Evolutionary conservation across 345 rosid species (phyloP), one percentile per base, ranked within the genome.

Genomic region (Cardiospermum halicacabum): DNA sequence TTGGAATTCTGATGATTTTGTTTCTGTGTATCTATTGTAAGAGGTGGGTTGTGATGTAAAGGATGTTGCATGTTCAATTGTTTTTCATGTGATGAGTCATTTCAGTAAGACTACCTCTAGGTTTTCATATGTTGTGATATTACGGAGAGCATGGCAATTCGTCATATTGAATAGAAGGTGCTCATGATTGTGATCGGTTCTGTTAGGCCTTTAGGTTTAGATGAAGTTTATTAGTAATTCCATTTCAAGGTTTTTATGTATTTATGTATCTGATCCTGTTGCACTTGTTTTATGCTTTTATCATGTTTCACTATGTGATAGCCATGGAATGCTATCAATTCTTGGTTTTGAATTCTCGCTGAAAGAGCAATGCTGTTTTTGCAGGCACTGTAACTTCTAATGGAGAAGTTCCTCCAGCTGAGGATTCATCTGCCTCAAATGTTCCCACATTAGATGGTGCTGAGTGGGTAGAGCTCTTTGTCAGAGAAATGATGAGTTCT

Each of bases 381-480:
- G 36, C 64, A 73, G 80, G 72, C 21, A 19, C 48, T 59, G 74
- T 49, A 32, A 45, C 74, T 60, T 62, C 69, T 58, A 71, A 53
- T 60, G 73, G 77, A 36, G 82, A 74, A 32, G 62, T 66, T 25
- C 63, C 60, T 30, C 28, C 74, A 10, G 45, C 72, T n/a, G 78
- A 71, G 65, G 80, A 77, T 74, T 59, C 68, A 37, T 64, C 77
- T 21, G 70, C 74, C 13, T 53, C 72, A 43, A 58, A 78, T 24
- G 73, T 62, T 39, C 59, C 80, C 39, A 77, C 77, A 67, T 48
- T 72, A 68, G 88, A 82, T 68, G 94, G 91, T 40, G 72, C 67
- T 3, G 96, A 87, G 47, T 89, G 96, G 96, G 94, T 87, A 30
- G 91, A 89, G 72, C 82, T 87, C 37, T 89, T 87, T 72, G 89